phyloP scores from a whole-genome alignment of 1,284 basidiomycete genomes.

The Dichomitus squalens region DNA sequence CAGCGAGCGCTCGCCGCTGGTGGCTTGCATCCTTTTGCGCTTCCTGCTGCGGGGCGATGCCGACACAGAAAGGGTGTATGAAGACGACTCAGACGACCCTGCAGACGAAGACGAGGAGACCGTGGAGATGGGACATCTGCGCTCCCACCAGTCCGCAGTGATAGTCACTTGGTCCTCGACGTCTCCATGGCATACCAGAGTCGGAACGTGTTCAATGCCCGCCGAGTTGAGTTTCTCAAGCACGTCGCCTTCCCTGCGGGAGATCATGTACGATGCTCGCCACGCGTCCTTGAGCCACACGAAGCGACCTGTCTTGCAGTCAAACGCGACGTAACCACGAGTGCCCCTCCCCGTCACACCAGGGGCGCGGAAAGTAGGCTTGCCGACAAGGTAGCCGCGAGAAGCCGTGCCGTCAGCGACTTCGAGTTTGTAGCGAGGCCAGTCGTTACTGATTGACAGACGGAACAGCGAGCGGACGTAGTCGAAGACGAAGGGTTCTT shows the following conservation, averaged over 20 bases:
- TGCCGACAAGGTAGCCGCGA: conserved; percentile 6
- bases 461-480: conserved; percentile 7
- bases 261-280: neutral
- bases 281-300: conserved; percentile 18
- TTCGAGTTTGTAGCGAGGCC: conserved; percentile 2
- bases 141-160: neutral
- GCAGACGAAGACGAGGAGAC: too few species aligned
- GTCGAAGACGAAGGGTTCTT: neutral
- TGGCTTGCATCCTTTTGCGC: neutral
- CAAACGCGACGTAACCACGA: too few species aligned
- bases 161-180: conserved; percentile 4
- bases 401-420: neutral
- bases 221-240: conserved; percentile 3
- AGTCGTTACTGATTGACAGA: neutral
- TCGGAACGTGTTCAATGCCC: neutral
- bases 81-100: too few species aligned
- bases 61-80: too few species aligned
- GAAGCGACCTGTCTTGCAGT: neutral
- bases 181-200: conserved; percentile 14
- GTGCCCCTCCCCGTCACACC: conserved; percentile 9
- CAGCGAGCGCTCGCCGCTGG: neutral
- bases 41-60: too few species aligned
- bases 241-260: conserved; percentile 7
- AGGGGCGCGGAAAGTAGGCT: neutral
- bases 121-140: neutral